These are phyloP conservation scores for Vigna unguiculata DNA, from an alignment of 306 rosid species.

Conservation along the genomic window DNA sequence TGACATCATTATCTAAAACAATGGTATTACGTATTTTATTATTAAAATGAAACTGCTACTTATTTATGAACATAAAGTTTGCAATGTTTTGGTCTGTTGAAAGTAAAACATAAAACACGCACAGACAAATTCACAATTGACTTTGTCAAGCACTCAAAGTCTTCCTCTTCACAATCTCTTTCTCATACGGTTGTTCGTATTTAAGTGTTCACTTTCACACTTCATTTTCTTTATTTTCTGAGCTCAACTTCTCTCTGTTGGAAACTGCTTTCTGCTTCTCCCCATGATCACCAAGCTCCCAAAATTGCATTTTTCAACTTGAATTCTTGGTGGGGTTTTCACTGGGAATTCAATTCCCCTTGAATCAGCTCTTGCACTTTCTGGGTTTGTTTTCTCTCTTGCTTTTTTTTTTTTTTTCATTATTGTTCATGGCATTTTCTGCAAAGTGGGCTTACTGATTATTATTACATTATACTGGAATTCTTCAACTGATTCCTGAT, in stretches of 20 bases:
- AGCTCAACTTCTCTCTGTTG: not conserved
- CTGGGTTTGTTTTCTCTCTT: not conserved
- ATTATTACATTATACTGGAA: not conserved
- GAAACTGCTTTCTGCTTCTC: not conserved
- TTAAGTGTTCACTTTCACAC: not conserved
- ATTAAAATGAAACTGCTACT: not conserved
- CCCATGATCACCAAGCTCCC: not conserved
- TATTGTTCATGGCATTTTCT: not conserved
- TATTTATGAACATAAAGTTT: not conserved
- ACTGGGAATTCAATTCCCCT: constrained; percentile 26
- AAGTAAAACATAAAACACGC: not conserved
- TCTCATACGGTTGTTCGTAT: not conserved
- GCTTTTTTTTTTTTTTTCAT: not conserved
- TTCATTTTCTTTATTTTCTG: not conserved
- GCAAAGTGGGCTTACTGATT: not conserved
- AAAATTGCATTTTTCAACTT: constrained; percentile 23
- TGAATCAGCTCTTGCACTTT: constrained; percentile 36
- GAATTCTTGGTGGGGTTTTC: constrained; percentile 13
- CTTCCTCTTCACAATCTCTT: not conserved
- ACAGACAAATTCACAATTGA: constrained; percentile 5
- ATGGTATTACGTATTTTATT: too few relatives aligned
- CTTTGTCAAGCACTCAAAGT: constrained; percentile 27
- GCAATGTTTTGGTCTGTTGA: not conserved
- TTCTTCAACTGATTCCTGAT: not conserved
- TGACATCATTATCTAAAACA: too few relatives aligned